Conservation (phyloP, 1,284 basidiomycete genomes). For the Sanghuangporus weigelae region DNA sequence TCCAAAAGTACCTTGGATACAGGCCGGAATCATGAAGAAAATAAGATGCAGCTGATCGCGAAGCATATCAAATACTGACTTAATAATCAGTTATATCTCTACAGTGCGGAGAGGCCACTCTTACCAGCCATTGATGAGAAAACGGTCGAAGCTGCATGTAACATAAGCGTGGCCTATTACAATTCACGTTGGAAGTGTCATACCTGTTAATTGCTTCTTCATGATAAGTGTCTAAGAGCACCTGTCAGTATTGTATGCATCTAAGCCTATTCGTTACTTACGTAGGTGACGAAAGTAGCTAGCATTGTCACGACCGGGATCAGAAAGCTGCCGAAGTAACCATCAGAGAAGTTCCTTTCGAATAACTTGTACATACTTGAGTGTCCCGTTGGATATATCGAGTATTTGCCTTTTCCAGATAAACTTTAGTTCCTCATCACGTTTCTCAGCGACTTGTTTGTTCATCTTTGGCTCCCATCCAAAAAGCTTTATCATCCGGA, state of each 20-base stretch:
- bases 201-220: constrained; percentile 36
- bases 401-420: constrained; percentile 22
- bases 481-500: constrained; percentile 69
- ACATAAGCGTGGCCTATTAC: background rate
- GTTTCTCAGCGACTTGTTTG: constrained; percentile 41
- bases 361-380: constrained; percentile 20
- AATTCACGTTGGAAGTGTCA: background rate
- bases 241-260: background rate
- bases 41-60: constrained; percentile 28
- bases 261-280: constrained; percentile 2
- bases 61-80: constrained; percentile 34
- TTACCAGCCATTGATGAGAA: constrained; percentile 36
- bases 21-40: constrained; percentile 29
- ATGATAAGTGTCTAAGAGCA: constrained; percentile 34
- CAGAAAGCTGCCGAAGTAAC: constrained; percentile 27
- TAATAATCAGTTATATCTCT: background rate
- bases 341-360: background rate
- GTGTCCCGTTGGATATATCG: constrained; percentile 22
- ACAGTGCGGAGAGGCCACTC: constrained; percentile 4
- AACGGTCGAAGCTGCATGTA: constrained; percentile 29
- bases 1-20: constrained; percentile 28
- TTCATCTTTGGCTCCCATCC: constrained; percentile 59
- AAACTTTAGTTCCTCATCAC: constrained; percentile 34
- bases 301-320: constrained; percentile 43
- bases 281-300: constrained; percentile 40